Percentiles rank a stretch among this genome's conserved stretches.
Conservation (phyloP, 164 flowering plant genomes). For the Tetrastigma voinierianum region DNA sequence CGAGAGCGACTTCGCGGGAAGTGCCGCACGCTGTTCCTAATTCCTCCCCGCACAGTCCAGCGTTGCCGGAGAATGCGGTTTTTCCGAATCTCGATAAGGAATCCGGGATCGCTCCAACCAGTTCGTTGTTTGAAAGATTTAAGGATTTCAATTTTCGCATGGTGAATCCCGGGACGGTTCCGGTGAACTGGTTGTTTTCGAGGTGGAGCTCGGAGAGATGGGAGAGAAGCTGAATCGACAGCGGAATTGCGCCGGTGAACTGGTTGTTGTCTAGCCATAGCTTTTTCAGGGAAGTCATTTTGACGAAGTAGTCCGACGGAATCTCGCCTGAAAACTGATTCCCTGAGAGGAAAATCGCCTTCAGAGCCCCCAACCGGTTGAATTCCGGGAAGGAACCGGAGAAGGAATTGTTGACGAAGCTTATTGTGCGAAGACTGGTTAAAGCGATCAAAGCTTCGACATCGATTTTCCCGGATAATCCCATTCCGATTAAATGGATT, state of each 20-base stretch:
- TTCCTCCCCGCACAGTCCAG: conserved; percentile 48
- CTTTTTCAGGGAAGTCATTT: conserved; percentile 33
- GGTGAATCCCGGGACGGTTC: conserved; percentile 46
- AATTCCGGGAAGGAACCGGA: conserved; percentile 38
- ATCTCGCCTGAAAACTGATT: conserved; percentile 44
- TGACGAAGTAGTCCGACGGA: conserved; percentile 23
- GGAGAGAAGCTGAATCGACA: conserved; percentile 23
- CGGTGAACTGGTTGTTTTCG: conserved; percentile 40
- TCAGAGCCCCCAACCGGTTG: conserved; percentile 23
- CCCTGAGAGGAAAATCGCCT: conserved; percentile 26
- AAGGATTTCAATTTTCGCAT: conserved; percentile 23
- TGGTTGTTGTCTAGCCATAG: conserved; percentile 32
- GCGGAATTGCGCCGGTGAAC: conserved; percentile 36
- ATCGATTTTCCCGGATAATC: conserved; percentile 34
- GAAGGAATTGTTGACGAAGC: conserved; percentile 37
- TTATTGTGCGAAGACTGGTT: conserved; percentile 19
- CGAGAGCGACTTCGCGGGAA: too few species aligned
- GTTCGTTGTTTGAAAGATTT: conserved; percentile 54
- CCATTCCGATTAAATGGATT: conserved; percentile 28
- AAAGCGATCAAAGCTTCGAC: conserved; percentile 23
- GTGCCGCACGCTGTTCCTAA: conserved; percentile 29
- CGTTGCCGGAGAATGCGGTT: conserved; percentile 46
- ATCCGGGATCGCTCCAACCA: conserved; percentile 62
- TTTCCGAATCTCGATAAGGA: conserved; percentile 32
- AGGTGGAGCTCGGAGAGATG: conserved; percentile 30